Evolutionary conservation across 192 early-diverging fungal genomes (phyloP).

Genomic region (Coemansia sp.): DNA sequence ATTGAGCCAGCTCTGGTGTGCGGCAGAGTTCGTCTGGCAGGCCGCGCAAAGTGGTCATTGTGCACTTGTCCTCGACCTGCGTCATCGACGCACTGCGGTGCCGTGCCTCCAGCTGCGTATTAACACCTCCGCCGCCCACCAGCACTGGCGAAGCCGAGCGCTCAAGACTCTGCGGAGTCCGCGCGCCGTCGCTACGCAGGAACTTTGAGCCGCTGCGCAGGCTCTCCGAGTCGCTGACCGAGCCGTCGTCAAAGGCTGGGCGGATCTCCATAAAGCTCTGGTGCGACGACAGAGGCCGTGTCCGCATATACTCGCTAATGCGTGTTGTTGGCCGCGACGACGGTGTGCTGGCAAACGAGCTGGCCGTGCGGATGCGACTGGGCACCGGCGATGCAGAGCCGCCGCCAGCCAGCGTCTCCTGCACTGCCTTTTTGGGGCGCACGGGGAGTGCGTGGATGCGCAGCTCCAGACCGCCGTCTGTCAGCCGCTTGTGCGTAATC

Average conservation of each 20-base stretch:
- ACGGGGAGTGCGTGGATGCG: constrained; percentile 46
- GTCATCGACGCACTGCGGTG: constrained; percentile 43
- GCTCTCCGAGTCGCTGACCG: constrained; percentile 15
- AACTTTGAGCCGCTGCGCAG: constrained; percentile 11
- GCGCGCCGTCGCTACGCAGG: constrained; percentile 13
- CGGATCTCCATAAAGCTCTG: constrained; percentile 46
- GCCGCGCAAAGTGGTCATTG: constrained; percentile 50
- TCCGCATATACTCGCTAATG: constrained; percentile 34
- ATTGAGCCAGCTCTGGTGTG: constrained; percentile 8
- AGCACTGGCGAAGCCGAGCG: constrained; percentile 26
- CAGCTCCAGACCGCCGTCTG: constrained; percentile 42
- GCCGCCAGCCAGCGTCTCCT: constrained; percentile 18
- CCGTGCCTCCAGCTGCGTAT: constrained; percentile 12
- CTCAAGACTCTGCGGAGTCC: constrained; percentile 33
- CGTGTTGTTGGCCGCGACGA: constrained; percentile 23
- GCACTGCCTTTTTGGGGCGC: constrained; percentile 11
- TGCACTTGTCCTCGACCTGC: constrained; percentile 46
- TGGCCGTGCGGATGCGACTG: constrained; percentile 2
- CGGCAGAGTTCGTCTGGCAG: constrained; percentile 24
- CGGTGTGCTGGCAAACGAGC: constrained; percentile 9
- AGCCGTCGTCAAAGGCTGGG: constrained; percentile 40
- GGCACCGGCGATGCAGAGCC: constrained; percentile 3
- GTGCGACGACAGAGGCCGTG: constrained; percentile 28
- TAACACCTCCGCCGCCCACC: constrained; percentile 35
- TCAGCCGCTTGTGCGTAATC: constrained; percentile 31